These are phyloP conservation scores for Triticum urartu DNA, from an alignment of 176 grass and related monocot genomes.

Conservation along the genomic window DNA sequence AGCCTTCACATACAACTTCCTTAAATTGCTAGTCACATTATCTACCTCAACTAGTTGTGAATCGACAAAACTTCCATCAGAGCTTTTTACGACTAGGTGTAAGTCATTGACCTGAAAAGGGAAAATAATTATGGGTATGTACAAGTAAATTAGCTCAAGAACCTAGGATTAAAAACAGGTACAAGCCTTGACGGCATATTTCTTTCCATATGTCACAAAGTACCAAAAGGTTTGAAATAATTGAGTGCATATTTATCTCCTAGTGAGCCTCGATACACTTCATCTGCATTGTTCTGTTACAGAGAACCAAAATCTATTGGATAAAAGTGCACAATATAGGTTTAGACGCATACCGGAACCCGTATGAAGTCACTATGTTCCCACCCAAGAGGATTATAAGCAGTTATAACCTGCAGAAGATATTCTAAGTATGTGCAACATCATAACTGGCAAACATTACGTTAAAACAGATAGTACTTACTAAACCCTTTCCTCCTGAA, in stretches of 20 bases:
- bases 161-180: not conserved
- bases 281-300: not conserved
- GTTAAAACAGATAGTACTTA: constrained; percentile 43
- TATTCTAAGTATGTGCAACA: not conserved
- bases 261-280: not conserved
- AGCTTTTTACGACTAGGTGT: constrained; percentile 58
- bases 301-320: not conserved
- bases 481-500: constrained; percentile 56
- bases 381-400: constrained; percentile 88
- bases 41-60: constrained; percentile 82
- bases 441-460: constrained; percentile 8
- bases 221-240: not conserved
- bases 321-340: not conserved
- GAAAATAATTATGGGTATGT: not conserved
- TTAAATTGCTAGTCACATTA: constrained; percentile 56
- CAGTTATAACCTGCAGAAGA: constrained; percentile 56
- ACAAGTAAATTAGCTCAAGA: not conserved
- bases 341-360: constrained; percentile 59
- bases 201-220: not conserved
- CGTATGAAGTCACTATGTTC: constrained; percentile 62
- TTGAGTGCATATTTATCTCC: not conserved
- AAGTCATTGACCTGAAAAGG: constrained; percentile 72
- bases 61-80: constrained; percentile 57
- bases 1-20: constrained; percentile 82
- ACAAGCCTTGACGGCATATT: not conserved